phyloP scores from a whole-genome alignment of 73 alveolate genomes.

The Uronychia binucleata region DNA sequence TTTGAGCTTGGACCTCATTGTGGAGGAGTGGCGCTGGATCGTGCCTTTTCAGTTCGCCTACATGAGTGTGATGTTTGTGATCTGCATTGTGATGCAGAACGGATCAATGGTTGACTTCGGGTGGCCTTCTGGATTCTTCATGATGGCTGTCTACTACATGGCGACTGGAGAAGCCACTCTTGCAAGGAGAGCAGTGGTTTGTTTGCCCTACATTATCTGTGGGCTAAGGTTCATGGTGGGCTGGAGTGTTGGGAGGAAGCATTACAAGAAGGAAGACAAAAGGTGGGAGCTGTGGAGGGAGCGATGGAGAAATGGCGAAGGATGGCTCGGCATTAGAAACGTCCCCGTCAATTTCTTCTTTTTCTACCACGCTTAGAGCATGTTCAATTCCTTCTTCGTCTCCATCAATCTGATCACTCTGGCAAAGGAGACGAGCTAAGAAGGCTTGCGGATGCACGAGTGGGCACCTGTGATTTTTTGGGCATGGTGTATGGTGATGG shows the following conservation, averaged over 20 bases:
- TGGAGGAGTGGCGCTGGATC: too few species aligned
- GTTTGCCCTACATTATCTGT: background rate
- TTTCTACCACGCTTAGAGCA: background rate
- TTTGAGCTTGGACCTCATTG: too few species aligned
- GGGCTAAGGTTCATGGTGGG: background rate
- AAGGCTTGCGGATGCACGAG: background rate
- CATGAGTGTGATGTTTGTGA: background rate
- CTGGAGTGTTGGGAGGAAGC: too few species aligned
- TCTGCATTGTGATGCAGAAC: background rate
- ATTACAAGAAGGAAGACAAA: background rate
- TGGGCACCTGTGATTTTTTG: constrained; percentile 21
- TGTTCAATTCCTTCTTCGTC: background rate
- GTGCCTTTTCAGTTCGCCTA: background rate
- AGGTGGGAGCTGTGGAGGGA: background rate
- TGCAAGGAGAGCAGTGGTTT: background rate
- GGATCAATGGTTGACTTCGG: background rate
- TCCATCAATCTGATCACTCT: background rate
- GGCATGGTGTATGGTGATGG: constrained; percentile 14
- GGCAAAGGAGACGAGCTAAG: background rate
- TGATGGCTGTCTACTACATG: background rate
- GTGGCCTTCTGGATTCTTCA: background rate
- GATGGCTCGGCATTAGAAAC: background rate
- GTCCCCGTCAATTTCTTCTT: background rate
- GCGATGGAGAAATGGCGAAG: background rate
- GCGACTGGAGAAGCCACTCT: background rate